Evolutionary conservation across 768 basidiomycete species (phyloP).

Genomic region (Tricholoma saponaceum): DNA sequence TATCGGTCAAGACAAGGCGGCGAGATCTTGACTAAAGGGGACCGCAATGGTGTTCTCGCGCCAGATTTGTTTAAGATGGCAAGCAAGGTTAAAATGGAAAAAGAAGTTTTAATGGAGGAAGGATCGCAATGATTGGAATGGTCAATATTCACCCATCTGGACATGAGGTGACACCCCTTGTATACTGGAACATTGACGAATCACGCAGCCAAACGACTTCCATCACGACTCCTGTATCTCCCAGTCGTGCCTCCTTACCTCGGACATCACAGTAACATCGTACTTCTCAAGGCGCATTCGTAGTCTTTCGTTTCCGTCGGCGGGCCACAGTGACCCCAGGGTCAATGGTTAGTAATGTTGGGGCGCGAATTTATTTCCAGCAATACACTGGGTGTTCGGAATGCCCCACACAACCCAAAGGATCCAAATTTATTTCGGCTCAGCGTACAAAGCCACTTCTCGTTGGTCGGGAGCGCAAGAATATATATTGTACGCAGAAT

Average conservation of each 20-base stretch:
- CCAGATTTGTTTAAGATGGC: neutral
- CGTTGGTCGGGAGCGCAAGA: neutral
- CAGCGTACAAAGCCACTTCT: neutral
- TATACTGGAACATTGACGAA: neutral
- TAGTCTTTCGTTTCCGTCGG: too few species aligned
- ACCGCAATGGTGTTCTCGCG: neutral
- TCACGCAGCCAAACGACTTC: neutral
- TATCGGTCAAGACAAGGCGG: neutral
- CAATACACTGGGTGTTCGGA: neutral
- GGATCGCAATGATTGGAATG: neutral
- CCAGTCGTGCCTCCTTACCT: neutral
- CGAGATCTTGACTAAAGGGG: neutral
- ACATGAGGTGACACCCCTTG: too few species aligned
- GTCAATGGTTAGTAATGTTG: neutral
- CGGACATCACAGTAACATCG: neutral
- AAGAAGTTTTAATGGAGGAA: neutral
- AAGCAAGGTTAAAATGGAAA: neutral
- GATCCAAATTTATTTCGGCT: neutral
- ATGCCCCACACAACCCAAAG: neutral
- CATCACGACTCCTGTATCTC: neutral
- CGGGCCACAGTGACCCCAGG: too few species aligned
- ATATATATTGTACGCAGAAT: neutral
- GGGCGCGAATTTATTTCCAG: neutral
- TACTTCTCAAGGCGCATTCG: too few species aligned
- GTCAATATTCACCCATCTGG: neutral